Evolutionary conservation across 129 eudicot genomes (phyloP).

Genomic region (Escallonia herrerae): DNA sequence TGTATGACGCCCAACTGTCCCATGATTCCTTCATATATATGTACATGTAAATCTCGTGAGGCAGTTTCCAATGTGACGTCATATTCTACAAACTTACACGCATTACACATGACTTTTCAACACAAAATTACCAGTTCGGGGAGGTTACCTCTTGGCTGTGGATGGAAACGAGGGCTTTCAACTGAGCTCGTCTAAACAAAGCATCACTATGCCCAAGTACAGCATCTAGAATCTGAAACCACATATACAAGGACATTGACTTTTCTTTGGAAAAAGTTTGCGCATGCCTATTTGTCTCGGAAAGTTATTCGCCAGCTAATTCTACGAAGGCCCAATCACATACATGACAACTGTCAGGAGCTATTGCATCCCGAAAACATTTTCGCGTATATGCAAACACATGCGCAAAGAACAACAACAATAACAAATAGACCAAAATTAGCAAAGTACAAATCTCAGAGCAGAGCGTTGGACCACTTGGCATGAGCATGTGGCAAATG

Average conservation of each 20-base stretch:
- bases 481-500: too few species aligned
- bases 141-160: constrained; percentile 82
- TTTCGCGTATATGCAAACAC: too few species aligned
- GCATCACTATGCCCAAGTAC: constrained; percentile 75
- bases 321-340: not conserved
- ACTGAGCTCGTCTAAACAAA: constrained; percentile 83
- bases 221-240: constrained; percentile 69
- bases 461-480: too few species aligned
- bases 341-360: too few species aligned
- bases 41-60: not conserved
- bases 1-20: constrained; percentile 2
- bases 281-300: too few species aligned
- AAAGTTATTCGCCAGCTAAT: not conserved
- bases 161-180: constrained; percentile 93
- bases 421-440: too few species aligned
- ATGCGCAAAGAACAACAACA: too few species aligned
- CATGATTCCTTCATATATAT: not conserved
- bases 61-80: not conserved
- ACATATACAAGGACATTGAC: constrained; percentile 1
- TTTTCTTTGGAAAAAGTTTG: not conserved
- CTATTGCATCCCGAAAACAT: too few species aligned
- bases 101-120: not conserved
- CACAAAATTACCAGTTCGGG: not conserved
- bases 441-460: too few species aligned
- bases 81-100: not conserved